Percentiles rank a stretch among this genome's conserved stretches.
Conservation (phyloP, 441 rosid species). For the Jatropha podagrica region DNA sequence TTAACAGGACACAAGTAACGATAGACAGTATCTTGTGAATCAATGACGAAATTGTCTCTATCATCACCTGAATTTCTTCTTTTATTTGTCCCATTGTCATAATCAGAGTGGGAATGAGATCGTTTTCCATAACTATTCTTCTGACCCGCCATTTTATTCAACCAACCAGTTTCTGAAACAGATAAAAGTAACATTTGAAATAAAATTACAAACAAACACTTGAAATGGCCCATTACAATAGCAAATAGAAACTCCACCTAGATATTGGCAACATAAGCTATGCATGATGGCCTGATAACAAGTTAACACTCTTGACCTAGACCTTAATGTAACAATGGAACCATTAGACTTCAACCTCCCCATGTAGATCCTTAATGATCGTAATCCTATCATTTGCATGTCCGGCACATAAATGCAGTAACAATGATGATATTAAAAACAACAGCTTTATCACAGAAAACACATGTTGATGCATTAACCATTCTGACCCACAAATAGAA, state of each 20-base stretch:
- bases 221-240: not conserved
- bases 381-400: not conserved
- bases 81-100: slow-evolving; percentile 63
- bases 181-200: slow-evolving; percentile 7
- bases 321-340: not conserved
- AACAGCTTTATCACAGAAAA: not conserved
- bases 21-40: slow-evolving; percentile 71
- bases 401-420: not conserved
- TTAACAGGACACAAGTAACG: slow-evolving; percentile 80
- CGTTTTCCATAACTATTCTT: slow-evolving; percentile 85
- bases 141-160: slow-evolving; percentile 61
- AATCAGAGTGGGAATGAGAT: slow-evolving; percentile 65
- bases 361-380: not conserved
- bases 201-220: not conserved
- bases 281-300: not conserved
- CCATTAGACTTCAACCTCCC: not conserved
- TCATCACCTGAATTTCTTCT: slow-evolving; percentile 73
- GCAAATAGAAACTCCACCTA: not conserved
- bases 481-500: not conserved
- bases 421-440: not conserved
- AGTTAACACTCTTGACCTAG: not conserved
- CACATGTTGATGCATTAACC: not conserved
- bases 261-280: not conserved
- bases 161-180: slow-evolving; percentile 18
- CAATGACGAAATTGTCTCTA: slow-evolving; percentile 60